Evolutionary conservation across 371 early-diverging fungal species (phyloP), one percentile per base, ranked within the genome.

Genomic region (Dinochytrium kinnereticum): DNA sequence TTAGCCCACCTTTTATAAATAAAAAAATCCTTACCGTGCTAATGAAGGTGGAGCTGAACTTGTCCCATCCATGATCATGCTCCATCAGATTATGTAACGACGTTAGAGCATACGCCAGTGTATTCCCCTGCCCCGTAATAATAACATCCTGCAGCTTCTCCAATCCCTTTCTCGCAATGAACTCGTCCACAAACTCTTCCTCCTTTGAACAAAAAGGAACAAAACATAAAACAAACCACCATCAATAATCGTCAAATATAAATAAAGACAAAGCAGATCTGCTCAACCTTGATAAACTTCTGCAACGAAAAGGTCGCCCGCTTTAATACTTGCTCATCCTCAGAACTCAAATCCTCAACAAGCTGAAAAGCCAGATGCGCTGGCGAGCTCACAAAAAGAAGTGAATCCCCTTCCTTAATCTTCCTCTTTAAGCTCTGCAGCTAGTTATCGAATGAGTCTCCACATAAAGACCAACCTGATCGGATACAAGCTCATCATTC

Each of bases 121-220:
- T 90, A 69, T 91, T 92, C 26, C 91, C 91, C 57, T 78, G 84
- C 0, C 85, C 76, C 37, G 82, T 86, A 44, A 82, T 78, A 36
- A 91, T 88, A 39, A 88, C 84, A 44, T 89, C 86, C 72, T 90
- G 88, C 26, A 92, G 79, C 38, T 86, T 86, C 36, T 84, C 80
- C 17, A 90, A 69, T 1, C 93, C 93, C n/a, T 87, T 89, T 49
- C 83, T 79, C 39, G 83, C 80, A 38, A 90, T 76, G 69, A 91
- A 91, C 74, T 90, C 91, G 33, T 86, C 84, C n/a, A 88, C 88
- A 83, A 91, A 91, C n/a, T 91, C 91, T 15, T 84, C 82, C 76
- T 91, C 91, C 91, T 91, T 53, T 59, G 28, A 34, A 36, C 44
- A 55, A 44, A 31, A 0, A 40, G 61, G 49, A 37, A 59, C 36